Evolutionary conservation across 768 basidiomycete species (phyloP).

Genomic region (Lanmaoa rubissima): DNA sequence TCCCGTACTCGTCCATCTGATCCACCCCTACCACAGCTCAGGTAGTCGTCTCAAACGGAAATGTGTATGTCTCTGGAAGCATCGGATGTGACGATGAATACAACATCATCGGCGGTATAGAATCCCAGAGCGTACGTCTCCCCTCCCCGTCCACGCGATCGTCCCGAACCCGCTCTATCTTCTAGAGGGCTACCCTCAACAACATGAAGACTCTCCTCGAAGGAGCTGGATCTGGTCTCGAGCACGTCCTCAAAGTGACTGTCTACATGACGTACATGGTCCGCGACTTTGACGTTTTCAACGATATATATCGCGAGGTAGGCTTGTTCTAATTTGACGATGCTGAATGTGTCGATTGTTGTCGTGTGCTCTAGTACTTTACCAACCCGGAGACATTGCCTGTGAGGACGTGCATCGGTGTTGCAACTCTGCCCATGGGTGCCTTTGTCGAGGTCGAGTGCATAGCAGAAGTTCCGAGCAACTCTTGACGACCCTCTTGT

Average conservation of each 20-base stretch:
- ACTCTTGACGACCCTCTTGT: background rate
- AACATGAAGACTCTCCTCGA: constrained; percentile 39
- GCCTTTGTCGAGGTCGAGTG: constrained; percentile 64
- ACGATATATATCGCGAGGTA: constrained; percentile 38
- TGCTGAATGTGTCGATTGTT: background rate
- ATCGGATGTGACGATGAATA: constrained; percentile 35
- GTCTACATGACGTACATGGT: constrained; percentile 38
- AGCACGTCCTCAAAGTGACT: constrained; percentile 41
- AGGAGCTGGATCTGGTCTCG: constrained; percentile 37
- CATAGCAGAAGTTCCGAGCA: constrained; percentile 40
- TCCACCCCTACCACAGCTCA: constrained; percentile 28
- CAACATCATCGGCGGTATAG: constrained; percentile 37
- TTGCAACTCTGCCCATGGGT: constrained; percentile 49
- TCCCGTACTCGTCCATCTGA: background rate
- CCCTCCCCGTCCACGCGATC: background rate
- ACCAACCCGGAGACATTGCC: constrained; percentile 40
- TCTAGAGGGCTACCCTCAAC: constrained; percentile 37
- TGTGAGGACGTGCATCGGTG: constrained; percentile 59
- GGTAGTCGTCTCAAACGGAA: constrained; percentile 34
- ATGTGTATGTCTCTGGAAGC: constrained; percentile 41
- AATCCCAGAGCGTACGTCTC: constrained; percentile 37
- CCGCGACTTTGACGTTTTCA: constrained; percentile 40
- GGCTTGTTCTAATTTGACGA: background rate
- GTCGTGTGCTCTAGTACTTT: constrained; percentile 42
- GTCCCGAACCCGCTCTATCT: background rate